Percentiles rank a stretch among this genome's conserved stretches.
Evolutionary conservation across 164 flowering plant species (phyloP).

Genomic region (Berberis vulgaris): DNA sequence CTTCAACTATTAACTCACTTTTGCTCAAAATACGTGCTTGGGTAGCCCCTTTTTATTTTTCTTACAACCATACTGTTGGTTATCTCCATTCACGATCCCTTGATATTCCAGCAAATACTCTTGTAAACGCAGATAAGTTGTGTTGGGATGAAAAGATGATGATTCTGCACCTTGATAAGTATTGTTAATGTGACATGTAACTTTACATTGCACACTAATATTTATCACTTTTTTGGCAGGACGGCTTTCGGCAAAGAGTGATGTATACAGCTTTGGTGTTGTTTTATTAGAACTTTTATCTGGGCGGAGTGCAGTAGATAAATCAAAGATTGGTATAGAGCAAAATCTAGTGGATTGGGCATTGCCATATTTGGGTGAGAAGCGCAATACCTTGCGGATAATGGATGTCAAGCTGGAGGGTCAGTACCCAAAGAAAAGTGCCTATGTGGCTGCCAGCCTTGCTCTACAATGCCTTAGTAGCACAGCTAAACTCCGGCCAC

Average conservation of each 20-base stretch:
- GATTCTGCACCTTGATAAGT: neutral
- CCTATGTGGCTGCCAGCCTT: slow-evolving; percentile 45
- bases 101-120: too few species aligned
- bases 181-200: too few species aligned
- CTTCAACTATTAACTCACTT: too few species aligned
- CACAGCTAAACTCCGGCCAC: slow-evolving; percentile 57
- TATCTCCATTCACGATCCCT: too few species aligned
- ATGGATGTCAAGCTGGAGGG: slow-evolving; percentile 66
- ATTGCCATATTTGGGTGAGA: slow-evolving; percentile 51
- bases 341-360: slow-evolving; percentile 77
- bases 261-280: slow-evolving; percentile 82
- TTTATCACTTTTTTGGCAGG: slow-evolving; percentile 4
- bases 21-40: too few species aligned
- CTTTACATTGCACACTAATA: neutral
- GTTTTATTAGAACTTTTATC: slow-evolving; percentile 58
- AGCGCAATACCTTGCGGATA: slow-evolving; percentile 50
- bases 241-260: slow-evolving; percentile 38
- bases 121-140: too few species aligned
- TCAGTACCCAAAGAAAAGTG: slow-evolving; percentile 69
- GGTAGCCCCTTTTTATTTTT: too few species aligned
- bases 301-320: slow-evolving; percentile 54
- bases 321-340: slow-evolving; percentile 40
- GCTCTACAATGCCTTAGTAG: slow-evolving; percentile 49
- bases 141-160: neutral
- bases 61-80: too few species aligned